A percentile compares a stretch with the other conserved stretches of the same genome.
These are phyloP conservation scores for Blastocystis sp. DNA, from an alignment of 352 stramenopile species.

Conservation along the genomic window DNA sequence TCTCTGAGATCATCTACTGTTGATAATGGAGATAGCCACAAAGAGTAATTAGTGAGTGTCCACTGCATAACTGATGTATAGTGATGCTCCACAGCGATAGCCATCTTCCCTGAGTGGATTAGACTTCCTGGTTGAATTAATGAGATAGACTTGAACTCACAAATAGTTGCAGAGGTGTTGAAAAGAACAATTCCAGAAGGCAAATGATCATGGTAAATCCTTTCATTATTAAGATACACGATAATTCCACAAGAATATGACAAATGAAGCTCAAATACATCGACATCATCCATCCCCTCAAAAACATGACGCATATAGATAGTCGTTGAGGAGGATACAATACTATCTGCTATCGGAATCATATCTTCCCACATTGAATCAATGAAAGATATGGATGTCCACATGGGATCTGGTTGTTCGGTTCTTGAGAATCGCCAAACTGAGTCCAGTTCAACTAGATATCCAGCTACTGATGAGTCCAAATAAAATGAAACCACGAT, in stretches of 20 bases:
- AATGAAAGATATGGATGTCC: not conserved
- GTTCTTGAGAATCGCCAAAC: not conserved
- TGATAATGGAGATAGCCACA: not conserved
- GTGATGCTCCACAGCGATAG: not conserved
- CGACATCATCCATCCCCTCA: not conserved
- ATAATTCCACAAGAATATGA: not conserved
- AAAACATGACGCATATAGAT: not conserved
- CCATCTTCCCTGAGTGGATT: not conserved
- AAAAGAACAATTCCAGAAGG: not conserved
- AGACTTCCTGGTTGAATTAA: not conserved
- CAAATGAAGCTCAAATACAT: not conserved
- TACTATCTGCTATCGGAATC: not conserved
- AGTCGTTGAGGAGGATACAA: not conserved
- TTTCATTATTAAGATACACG: not conserved
- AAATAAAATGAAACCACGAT: not conserved
- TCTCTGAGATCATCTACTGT: too few relatives aligned
- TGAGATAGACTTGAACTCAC: not conserved
- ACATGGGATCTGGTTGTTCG: not conserved
- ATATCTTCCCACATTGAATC: not conserved
- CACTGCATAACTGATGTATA: not conserved
- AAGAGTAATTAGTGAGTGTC: not conserved
- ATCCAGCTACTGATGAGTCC: not conserved
- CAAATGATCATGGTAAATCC: not conserved
- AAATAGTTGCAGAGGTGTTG: not conserved
- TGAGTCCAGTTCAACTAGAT: not conserved